Evolutionary conservation across 1,284 basidiomycete species (phyloP), one percentile per base, ranked within the genome.

Genomic region (Salmacisia buchloeana): DNA sequence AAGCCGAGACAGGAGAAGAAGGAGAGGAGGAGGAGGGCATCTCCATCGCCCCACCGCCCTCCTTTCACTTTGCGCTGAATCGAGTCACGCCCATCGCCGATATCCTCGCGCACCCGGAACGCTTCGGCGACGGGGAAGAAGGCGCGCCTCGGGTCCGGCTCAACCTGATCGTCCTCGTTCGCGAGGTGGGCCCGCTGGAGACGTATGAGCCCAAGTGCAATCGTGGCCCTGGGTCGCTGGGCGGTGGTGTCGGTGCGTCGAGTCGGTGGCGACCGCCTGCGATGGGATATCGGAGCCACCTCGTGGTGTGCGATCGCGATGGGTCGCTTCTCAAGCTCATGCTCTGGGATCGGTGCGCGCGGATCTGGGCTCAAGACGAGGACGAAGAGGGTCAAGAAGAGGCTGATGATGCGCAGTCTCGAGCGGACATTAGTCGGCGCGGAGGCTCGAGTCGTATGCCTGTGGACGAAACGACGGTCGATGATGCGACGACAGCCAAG

Each of bases 161-260:
- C 36, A 59, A 31, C 58, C 12, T 59, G n/a, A 36, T 59, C 27
- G 58, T 41, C 3, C 58, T 59, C 6, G 58, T 59, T 6, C 58
- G 58, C 25, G 58, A 59, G 23, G 41, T 59, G 3, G 58, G 58
- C 6, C 29, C 58, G 6, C 12, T 59, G 13, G 58, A 59, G 38
- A 12, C 25, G 58, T 54, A 54, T 31, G 49, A 54, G 13, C 15
- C 29, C 29, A 54, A 54, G 21, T 31, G 49, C 15, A 9, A 54
- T 6, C 5, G 6, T 18, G 13, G 27, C 15, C 9, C 23, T 9
- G 49, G 25, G 15, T n/a, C n/a, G n/a, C n/a, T n/a, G n/a, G n/a
- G n/a, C n/a, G n/a, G n/a, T n/a, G n/a, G n/a, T n/a, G n/a, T n/a
- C n/a, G n/a, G n/a, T n/a, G 25, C 29, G 29, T 27, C 2, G 18